Conservation (phyloP, 75 land plant species). For the Ceratopteris richardii region DNA sequence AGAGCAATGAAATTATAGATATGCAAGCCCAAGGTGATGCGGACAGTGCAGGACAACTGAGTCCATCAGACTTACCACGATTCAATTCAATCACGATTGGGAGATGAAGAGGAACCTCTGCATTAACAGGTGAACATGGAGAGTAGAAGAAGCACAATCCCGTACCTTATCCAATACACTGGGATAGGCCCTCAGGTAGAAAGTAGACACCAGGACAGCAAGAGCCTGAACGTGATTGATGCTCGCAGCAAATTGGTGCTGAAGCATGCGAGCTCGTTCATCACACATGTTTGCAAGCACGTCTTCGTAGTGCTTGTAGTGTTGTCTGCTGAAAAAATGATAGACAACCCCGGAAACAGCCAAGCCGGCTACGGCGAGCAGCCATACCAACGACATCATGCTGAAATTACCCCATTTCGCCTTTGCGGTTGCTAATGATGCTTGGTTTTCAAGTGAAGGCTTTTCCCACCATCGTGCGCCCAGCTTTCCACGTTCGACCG, state of each 20-base stretch:
- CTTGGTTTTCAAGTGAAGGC: background rate
- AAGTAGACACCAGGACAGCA: conserved; percentile 75
- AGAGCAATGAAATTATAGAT: no score
- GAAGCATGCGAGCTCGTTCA: conserved; percentile 89
- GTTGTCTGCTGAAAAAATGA: background rate
- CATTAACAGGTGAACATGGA: no score
- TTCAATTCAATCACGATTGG: no score
- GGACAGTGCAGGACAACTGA: no score
- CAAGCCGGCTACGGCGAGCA: background rate
- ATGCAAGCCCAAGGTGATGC: no score
- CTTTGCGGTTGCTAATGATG: background rate
- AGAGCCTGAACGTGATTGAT: conserved; percentile 89
- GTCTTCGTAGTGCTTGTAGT: conserved; percentile 24
- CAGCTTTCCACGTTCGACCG: background rate
- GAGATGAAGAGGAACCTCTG: no score
- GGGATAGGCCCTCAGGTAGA: conserved; percentile 75
- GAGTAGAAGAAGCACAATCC: no score
- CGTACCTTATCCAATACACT: conserved; percentile 79
- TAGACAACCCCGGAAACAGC: background rate
- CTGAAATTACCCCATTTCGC: conserved; percentile 3
- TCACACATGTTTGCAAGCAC: conserved; percentile 86
- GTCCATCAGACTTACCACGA: no score
- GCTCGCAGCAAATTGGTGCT: conserved; percentile 87
- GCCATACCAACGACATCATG: conserved; percentile 5
- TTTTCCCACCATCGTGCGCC: background rate